These are phyloP conservation scores for Dactylellina cionopaga DNA, from an alignment of 2,329 filamentous ascomycete genomes.

Conservation along the genomic window DNA sequence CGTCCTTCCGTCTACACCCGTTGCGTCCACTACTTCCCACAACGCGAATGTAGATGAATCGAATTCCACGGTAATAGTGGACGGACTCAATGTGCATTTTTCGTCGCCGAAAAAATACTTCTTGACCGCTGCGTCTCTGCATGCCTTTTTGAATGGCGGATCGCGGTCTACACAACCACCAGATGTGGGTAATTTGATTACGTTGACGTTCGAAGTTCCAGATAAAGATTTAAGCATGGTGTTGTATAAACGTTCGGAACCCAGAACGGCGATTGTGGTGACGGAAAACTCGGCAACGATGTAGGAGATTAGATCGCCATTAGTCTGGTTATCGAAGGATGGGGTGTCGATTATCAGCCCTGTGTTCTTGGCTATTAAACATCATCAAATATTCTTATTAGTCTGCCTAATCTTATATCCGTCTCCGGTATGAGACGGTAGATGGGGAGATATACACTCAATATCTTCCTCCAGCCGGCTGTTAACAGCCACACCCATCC, in stretches of 20 bases:
- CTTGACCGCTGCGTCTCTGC: slow-evolving; percentile 79
- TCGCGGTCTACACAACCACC: slow-evolving; percentile 84
- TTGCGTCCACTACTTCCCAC: slow-evolving; percentile 69
- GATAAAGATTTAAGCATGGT: slow-evolving; percentile 72
- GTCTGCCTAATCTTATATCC: neutral
- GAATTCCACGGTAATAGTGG: slow-evolving; percentile 85
- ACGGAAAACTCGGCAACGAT: slow-evolving; percentile 76
- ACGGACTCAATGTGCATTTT: slow-evolving; percentile 80
- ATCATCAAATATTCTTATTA: neutral
- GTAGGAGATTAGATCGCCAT: slow-evolving; percentile 80
- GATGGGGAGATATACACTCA: slow-evolving; percentile 58
- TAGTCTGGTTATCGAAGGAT: slow-evolving; percentile 73
- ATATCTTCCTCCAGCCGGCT: slow-evolving; percentile 80
- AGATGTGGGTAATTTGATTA: slow-evolving; percentile 83
- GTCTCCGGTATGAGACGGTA: too few relatives aligned
- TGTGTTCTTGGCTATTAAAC: slow-evolving; percentile 62
- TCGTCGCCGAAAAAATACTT: slow-evolving; percentile 93
- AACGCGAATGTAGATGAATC: slow-evolving; percentile 75
- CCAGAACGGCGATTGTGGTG: slow-evolving; percentile 77
- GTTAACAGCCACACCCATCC: slow-evolving; percentile 80
- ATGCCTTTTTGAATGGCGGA: slow-evolving; percentile 75
- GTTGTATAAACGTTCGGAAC: slow-evolving; percentile 78
- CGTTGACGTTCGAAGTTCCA: slow-evolving; percentile 72
- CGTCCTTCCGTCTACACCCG: slow-evolving; percentile 47
- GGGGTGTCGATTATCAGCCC: slow-evolving; percentile 89